Conservation (phyloP, 768 basidiomycete species). For the Tylopilus cervinicoccineus region DNA sequence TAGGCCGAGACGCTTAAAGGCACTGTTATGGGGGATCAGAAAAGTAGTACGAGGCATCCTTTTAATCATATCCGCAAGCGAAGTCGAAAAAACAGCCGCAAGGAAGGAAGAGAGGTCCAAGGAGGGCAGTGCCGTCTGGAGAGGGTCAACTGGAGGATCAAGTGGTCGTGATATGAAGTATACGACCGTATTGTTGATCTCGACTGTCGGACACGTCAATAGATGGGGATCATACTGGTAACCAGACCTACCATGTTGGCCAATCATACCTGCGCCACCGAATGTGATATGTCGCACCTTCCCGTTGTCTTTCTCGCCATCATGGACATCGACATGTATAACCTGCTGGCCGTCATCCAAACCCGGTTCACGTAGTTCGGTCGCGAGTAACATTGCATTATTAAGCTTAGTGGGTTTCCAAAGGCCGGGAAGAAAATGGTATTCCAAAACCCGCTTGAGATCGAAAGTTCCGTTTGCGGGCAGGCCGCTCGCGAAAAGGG, state of each 20-base stretch:
- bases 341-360: conserved; percentile 69
- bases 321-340: conserved; percentile 59
- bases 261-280: conserved; percentile 77
- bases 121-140: conserved; percentile 75
- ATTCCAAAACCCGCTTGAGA: conserved; percentile 69
- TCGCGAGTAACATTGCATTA: conserved; percentile 75
- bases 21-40: conserved; percentile 85
- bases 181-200: conserved; percentile 73
- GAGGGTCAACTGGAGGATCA: conserved; percentile 73
- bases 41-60: conserved; percentile 68
- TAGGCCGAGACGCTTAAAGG: conserved; percentile 79
- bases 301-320: conserved; percentile 43
- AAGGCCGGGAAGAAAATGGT: conserved; percentile 88
- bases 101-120: conserved; percentile 90
- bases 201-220: conserved; percentile 43
- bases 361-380: conserved; percentile 69
- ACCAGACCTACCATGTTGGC: conserved; percentile 60
- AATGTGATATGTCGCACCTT: conserved; percentile 63
- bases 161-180: conserved; percentile 88
- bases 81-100: conserved; percentile 84
- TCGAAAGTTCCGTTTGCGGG: conserved; percentile 66
- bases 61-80: conserved; percentile 67
- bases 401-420: conserved; percentile 68
- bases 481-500: conserved; percentile 47
- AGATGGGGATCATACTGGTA: background rate